phyloP scores from a whole-genome alignment of 2,329 filamentous ascomycete species.

The Fragosphaeria purpurea region DNA sequence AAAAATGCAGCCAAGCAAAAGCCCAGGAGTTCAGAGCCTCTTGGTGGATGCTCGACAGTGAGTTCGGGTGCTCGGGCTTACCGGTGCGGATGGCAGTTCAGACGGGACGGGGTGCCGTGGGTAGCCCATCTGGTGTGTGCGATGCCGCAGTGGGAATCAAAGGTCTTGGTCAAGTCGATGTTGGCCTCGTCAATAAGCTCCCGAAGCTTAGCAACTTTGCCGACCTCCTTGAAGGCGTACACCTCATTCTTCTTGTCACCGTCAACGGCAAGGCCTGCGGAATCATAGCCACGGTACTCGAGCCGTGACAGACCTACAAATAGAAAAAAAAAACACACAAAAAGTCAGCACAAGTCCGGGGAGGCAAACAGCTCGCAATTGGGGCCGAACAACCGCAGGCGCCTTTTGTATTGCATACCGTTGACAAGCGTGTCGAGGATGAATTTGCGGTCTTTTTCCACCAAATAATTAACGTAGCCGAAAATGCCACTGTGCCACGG shows the following conservation, averaged over 20 bases:
- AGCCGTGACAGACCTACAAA: constrained; percentile 75
- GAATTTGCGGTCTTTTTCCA: constrained; percentile 96
- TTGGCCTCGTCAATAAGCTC: constrained; percentile 77
- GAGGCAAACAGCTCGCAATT: too few relatives aligned
- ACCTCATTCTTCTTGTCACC: constrained; percentile 99
- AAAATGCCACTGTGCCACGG: constrained; percentile 66
- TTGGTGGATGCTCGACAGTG: too few relatives aligned
- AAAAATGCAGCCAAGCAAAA: not conserved
- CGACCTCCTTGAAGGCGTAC: constrained; percentile 95
- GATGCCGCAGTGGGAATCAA: constrained; percentile 97
- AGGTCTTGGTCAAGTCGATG: constrained; percentile 81
- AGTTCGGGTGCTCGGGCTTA: constrained; percentile 32
- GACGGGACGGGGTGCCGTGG: constrained; percentile 83
- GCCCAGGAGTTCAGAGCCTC: too few relatives aligned
- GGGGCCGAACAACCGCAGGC: too few relatives aligned
- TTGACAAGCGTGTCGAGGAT: constrained; percentile 95
- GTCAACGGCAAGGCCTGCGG: constrained; percentile 88
- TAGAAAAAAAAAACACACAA: too few relatives aligned
- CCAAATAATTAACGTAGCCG: constrained; percentile 98
- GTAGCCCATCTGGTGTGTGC: constrained; percentile 99
- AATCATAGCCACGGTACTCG: constrained; percentile 98
- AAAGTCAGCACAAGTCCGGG: too few relatives aligned
- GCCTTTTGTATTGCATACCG: constrained; percentile 44
- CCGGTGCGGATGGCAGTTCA: constrained; percentile 98
- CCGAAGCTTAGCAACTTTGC: constrained; percentile 96